phyloP scores from a whole-genome alignment of 2,329 filamentous ascomycete species.

The Bipolaris zeicola region DNA sequence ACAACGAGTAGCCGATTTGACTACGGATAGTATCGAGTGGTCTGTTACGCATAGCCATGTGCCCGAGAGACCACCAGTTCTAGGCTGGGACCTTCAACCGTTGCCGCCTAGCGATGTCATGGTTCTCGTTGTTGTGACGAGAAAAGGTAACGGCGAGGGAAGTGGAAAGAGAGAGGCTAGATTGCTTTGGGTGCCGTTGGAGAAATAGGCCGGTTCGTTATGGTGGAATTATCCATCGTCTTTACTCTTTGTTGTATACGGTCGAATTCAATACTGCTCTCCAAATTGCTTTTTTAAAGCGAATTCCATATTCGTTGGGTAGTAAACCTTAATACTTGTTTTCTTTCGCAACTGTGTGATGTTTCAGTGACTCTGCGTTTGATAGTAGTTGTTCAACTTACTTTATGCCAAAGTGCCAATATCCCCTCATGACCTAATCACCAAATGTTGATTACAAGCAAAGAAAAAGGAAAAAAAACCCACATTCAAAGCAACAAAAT shows the following conservation, averaged over 20 bases:
- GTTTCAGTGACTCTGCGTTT: too few species aligned
- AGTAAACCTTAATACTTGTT: neutral
- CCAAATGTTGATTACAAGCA: too few species aligned
- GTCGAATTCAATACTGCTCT: too few species aligned
- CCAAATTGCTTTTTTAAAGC: too few species aligned
- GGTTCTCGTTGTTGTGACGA: conserved; percentile 29
- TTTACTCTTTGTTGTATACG: too few species aligned
- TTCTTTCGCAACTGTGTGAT: neutral
- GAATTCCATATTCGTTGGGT: too few species aligned
- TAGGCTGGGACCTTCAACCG: conserved; percentile 37
- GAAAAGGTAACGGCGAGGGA: conserved; percentile 5
- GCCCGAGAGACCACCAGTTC: conserved; percentile 7
- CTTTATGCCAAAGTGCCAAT: too few species aligned
- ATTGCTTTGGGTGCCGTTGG: conserved; percentile 1
- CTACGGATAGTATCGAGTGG: conserved; percentile 7
- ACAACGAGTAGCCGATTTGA: conserved; percentile 4
- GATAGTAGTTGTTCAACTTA: too few species aligned
- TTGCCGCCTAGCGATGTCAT: conserved; percentile 23
- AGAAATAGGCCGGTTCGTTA: neutral
- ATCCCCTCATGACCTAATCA: too few species aligned
- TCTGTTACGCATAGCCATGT: conserved; percentile 11
- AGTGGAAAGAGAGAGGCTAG: conserved; percentile 4
- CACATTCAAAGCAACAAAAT: too few species aligned
- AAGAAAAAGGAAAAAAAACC: too few species aligned
- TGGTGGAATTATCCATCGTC: neutral